phyloP scores from a whole-genome alignment of 495 filamentous ascomycete genomes.

The Penicillium bialowiezense region DNA sequence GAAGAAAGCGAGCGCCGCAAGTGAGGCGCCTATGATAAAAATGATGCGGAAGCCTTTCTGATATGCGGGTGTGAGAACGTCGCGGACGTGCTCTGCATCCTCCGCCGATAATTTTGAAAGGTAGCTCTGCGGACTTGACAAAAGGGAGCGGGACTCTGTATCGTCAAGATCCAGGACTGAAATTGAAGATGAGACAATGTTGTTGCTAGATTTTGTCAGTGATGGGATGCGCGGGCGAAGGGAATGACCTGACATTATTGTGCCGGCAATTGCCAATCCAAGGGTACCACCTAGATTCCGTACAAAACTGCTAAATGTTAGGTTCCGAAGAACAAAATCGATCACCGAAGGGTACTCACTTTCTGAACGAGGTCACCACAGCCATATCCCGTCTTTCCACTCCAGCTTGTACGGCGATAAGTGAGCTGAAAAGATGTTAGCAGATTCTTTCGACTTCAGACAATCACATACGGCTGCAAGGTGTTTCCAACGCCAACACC shows the following conservation, averaged over 20 bases:
- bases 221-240: background rate
- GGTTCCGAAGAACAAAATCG: background rate
- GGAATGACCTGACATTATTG: slow-evolving; percentile 39
- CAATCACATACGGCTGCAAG: slow-evolving; percentile 43
- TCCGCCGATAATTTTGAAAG: slow-evolving; percentile 24
- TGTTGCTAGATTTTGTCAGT: slow-evolving; percentile 35
- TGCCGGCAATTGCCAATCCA: slow-evolving; percentile 51
- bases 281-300: slow-evolving; percentile 53
- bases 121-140: slow-evolving; percentile 29
- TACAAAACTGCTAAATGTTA: slow-evolving; percentile 41
- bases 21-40: slow-evolving; percentile 45
- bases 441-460: background rate
- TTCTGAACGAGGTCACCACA: slow-evolving; percentile 51
- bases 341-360: slow-evolving; percentile 30
- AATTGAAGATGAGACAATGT: slow-evolving; percentile 37
- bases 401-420: slow-evolving; percentile 52
- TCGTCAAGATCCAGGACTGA: slow-evolving; percentile 27
- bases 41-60: slow-evolving; percentile 49
- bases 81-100: slow-evolving; percentile 35
- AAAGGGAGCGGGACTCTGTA: slow-evolving; percentile 28
- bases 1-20: slow-evolving; percentile 45
- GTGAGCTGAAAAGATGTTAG: slow-evolving; percentile 20
- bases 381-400: slow-evolving; percentile 54
- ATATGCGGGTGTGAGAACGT: slow-evolving; percentile 44
- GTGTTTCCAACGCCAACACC: slow-evolving; percentile 54